phyloP scores from a whole-genome alignment of 805 yeast genomes.

The Metschnikowia gruessii region DNA sequence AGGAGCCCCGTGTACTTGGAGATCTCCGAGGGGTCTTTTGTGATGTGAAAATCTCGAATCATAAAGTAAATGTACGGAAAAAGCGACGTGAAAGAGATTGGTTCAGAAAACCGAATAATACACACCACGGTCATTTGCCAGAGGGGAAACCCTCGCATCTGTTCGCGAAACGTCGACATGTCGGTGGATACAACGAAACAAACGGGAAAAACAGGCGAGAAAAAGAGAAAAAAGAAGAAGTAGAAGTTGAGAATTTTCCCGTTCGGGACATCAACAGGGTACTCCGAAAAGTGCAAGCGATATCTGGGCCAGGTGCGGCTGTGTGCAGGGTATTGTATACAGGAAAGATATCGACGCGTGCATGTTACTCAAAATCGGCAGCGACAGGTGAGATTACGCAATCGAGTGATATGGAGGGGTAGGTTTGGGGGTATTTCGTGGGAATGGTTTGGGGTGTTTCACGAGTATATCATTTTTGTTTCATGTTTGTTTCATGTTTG shows the following conservation, averaged over 20 bases:
- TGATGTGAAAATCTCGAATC: slow-evolving; percentile 21
- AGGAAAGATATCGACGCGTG: slow-evolving; percentile 1
- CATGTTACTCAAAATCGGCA: slow-evolving; percentile 2
- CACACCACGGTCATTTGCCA: slow-evolving; percentile 22
- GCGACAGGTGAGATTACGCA: too few relatives aligned
- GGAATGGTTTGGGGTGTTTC: too few relatives aligned
- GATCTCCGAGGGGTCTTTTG: slow-evolving; percentile 20
- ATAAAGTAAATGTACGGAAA: slow-evolving; percentile 23
- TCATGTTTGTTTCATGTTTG: too few relatives aligned
- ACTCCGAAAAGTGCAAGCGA: neutral
- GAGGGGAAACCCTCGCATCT: slow-evolving; percentile 20
- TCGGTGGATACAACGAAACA: too few relatives aligned
- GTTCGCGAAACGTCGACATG: slow-evolving; percentile 13
- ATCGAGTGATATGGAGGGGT: too few relatives aligned
- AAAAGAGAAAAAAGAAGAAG: too few relatives aligned
- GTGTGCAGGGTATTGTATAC: too few relatives aligned
- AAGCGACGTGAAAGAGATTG: slow-evolving; percentile 22
- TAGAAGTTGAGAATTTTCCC: too few relatives aligned
- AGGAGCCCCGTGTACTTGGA: slow-evolving; percentile 20
- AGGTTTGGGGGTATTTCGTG: too few relatives aligned
- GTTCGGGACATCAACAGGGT: neutral
- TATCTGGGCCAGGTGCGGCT: neutral
- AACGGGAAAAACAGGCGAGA: too few relatives aligned
- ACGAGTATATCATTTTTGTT: too few relatives aligned
- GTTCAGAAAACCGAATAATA: slow-evolving; percentile 22